Evolutionary conservation across 1,139 yeast genomes (phyloP).

Genomic region (Magnusiomyces magnusii): DNA sequence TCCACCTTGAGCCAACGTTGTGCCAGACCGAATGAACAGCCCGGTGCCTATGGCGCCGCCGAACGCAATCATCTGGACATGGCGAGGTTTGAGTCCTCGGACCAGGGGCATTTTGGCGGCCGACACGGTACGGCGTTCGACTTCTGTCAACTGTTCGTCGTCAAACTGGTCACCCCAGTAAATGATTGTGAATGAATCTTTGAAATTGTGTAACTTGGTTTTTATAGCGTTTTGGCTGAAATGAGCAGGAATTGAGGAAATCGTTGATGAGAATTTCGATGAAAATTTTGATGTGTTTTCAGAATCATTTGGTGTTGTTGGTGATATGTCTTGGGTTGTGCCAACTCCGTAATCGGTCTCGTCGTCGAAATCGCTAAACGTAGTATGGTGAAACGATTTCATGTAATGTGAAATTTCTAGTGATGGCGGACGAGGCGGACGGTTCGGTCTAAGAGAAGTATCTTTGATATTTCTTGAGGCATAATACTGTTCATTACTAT

Average conservation of each 20-base stretch:
- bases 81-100: slow-evolving; percentile 40
- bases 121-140: slow-evolving; percentile 18
- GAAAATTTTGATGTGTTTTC: too few relatives aligned
- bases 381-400: neutral
- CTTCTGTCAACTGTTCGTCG: neutral
- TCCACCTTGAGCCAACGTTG: slow-evolving; percentile 59
- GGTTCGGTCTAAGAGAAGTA: too few relatives aligned
- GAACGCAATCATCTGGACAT: slow-evolving; percentile 56
- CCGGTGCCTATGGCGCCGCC: slow-evolving; percentile 77
- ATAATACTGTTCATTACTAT: too few relatives aligned
- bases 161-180: neutral
- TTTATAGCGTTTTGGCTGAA: neutral
- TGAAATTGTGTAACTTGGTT: slow-evolving; percentile 11
- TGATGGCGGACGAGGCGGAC: neutral
- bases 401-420: neutral
- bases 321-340: neutral
- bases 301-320: too few relatives aligned
- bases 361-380: neutral
- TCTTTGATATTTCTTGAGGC: neutral
- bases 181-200: neutral
- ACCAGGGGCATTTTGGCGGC: slow-evolving; percentile 30
- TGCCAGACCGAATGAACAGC: slow-evolving; percentile 60
- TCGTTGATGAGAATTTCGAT: too few relatives aligned
- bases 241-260: too few relatives aligned
- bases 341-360: neutral